A percentile compares a stretch with the other conserved stretches of the same genome.
Conservation (phyloP, 1,139 yeast species). For the Kodamaea plutei region DNA sequence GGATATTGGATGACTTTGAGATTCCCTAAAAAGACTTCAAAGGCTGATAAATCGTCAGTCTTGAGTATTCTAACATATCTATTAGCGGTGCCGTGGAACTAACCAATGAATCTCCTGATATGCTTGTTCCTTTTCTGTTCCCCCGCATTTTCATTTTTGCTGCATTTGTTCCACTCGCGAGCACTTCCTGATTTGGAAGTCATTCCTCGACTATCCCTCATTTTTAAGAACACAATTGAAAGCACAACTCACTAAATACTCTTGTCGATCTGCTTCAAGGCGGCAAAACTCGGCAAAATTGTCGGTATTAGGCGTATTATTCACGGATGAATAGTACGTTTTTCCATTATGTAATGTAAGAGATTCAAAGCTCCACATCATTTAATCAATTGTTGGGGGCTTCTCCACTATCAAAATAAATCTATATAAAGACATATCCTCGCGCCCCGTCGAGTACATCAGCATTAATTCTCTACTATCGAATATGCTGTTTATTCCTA, state of each 20-base stretch:
- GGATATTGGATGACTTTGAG: too few relatives aligned
- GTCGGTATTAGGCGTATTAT: too few relatives aligned
- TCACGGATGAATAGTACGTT: too few relatives aligned
- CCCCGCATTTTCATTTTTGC: background rate
- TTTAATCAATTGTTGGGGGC: too few relatives aligned
- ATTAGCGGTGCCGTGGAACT: background rate
- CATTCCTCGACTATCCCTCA: background rate
- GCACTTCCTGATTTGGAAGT: background rate
- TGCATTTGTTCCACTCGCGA: background rate
- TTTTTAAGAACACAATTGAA: background rate
- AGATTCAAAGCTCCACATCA: too few relatives aligned
- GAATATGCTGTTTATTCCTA: constrained; percentile 1
- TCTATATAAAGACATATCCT: too few relatives aligned
- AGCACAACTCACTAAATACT: background rate
- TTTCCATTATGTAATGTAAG: too few relatives aligned
- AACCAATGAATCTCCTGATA: background rate
- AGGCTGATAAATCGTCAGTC: too few relatives aligned
- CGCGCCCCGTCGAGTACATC: background rate
- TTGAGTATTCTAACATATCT: background rate
- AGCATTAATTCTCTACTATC: background rate
- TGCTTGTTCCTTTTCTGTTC: background rate
- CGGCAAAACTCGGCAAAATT: too few relatives aligned
- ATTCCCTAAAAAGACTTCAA: too few relatives aligned
- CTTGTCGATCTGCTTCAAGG: too few relatives aligned
- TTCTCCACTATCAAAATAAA: too few relatives aligned